These are phyloP conservation scores for Diplodia scrobiculata DNA, from an alignment of 2,329 filamentous ascomycete species.

Conservation along the genomic window DNA sequence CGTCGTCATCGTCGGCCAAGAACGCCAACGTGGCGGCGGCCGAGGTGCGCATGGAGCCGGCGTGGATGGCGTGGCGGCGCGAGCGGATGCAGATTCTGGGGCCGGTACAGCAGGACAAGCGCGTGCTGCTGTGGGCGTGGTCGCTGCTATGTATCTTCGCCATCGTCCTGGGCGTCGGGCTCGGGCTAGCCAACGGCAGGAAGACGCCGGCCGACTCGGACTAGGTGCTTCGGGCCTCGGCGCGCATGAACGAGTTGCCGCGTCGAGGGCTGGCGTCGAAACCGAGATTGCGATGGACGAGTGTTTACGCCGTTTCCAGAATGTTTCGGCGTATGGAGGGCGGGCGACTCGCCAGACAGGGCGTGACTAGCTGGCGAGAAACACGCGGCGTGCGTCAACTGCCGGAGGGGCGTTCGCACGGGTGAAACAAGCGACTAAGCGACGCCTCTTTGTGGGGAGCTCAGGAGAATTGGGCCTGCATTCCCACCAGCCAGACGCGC, in stretches of 20 bases:
- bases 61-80: constrained; percentile 24
- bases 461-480: constrained; percentile 12
- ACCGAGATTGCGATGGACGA: constrained; percentile 12
- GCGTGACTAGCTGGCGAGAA: constrained; percentile 11
- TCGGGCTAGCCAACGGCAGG: constrained; percentile 8
- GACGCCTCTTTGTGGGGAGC: constrained; percentile 1
- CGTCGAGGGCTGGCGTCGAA: background rate
- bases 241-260: constrained; percentile 4
- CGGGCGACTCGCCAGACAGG: constrained; percentile 5
- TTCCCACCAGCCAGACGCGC: constrained; percentile 16
- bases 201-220: background rate
- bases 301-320: background rate
- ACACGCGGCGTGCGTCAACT: constrained; percentile 9
- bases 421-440: constrained; percentile 23
- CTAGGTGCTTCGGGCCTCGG: background rate
- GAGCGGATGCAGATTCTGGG: constrained; percentile 23
- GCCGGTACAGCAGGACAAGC: constrained; percentile 26
- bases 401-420: background rate
- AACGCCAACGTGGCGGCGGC: background rate
- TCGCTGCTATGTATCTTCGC: constrained; percentile 18
- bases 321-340: background rate
- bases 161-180: constrained; percentile 18
- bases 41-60: constrained; percentile 21
- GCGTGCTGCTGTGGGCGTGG: constrained; percentile 22
- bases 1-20: background rate